These are phyloP conservation scores for Penstemon newberryi DNA, from an alignment of 257 asterid genomes.

Conservation along the genomic window DNA sequence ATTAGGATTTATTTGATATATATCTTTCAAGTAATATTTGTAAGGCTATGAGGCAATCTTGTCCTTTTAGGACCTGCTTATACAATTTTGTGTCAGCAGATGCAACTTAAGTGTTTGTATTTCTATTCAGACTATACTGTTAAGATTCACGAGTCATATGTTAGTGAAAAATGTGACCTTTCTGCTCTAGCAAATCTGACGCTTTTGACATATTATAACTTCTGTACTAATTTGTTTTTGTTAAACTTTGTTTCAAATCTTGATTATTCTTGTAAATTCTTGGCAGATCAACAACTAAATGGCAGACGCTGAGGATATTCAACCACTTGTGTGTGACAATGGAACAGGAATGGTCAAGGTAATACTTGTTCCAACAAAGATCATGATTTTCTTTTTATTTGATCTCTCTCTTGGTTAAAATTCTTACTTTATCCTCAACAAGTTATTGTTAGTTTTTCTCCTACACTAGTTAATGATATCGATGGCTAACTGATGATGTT, in stretches of 20 bases:
- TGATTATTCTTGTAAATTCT: not conserved
- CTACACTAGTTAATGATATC: not conserved
- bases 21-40: no score
- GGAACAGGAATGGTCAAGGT: conserved; percentile 46
- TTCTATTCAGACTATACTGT: not conserved
- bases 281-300: conserved; percentile 27
- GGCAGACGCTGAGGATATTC: conserved; percentile 38
- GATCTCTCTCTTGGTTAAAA: not conserved
- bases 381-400: not conserved
- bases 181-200: not conserved
- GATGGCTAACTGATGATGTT: conserved; percentile 18
- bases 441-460: not conserved
- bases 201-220: not conserved
- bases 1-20: not conserved
- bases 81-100: not conserved
- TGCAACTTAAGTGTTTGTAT: not conserved
- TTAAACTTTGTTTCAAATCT: not conserved
- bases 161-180: not conserved
- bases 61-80: not conserved
- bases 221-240: not conserved
- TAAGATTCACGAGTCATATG: not conserved
- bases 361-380: conserved; percentile 8
- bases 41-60: not conserved
- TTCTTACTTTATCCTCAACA: not conserved
- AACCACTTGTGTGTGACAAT: conserved; percentile 41